Percentiles rank a stretch among this genome's conserved stretches.
Evolutionary conservation across 805 yeast genomes (phyloP).

Genomic region (Blastobotrys muscicola): DNA sequence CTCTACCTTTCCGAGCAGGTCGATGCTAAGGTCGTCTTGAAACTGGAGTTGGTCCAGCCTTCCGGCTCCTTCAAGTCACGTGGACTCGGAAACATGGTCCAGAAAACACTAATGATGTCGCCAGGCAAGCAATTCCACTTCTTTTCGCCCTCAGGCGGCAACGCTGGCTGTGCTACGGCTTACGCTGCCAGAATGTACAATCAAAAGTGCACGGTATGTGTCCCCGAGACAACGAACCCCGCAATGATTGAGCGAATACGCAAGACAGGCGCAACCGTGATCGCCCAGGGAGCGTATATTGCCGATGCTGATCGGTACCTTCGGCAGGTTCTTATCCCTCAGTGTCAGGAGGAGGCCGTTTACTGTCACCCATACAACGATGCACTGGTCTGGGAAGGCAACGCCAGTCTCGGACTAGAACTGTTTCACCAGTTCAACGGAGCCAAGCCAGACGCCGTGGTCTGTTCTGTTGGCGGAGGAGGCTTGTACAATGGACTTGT

Average conservation of each 20-base stretch:
- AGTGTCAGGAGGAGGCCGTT: conserved; percentile 52
- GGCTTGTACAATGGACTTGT: conserved; percentile 87
- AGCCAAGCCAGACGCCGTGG: conserved; percentile 61
- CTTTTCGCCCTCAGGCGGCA: conserved; percentile 93
- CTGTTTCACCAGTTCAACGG: conserved; percentile 60
- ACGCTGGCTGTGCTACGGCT: conserved; percentile 97
- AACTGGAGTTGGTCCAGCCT: conserved; percentile 80
- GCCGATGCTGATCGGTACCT: conserved; percentile 71
- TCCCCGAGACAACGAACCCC: conserved; percentile 41
- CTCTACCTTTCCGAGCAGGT: conserved; percentile 61
- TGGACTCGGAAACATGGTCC: conserved; percentile 87
- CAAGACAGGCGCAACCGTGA: conserved; percentile 42
- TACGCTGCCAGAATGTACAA: conserved; percentile 69
- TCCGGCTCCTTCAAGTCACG: conserved; percentile 90
- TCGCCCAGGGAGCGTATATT: conserved; percentile 66
- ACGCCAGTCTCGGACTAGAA: conserved; percentile 88
- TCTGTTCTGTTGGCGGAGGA: conserved; percentile 94
- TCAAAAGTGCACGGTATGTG: conserved; percentile 45
- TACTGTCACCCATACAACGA: conserved; percentile 91
- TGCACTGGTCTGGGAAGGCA: conserved; percentile 90
- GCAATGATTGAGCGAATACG: conserved; percentile 39
- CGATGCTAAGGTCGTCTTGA: conserved; percentile 62
- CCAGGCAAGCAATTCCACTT: conserved; percentile 29
- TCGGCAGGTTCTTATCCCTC: conserved; percentile 57
- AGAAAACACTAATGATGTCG: conserved; percentile 47